Base-by-base conservation (phyloP, 1,139 yeast genomes). In the Scheffersomyces parashehatae region DNA sequence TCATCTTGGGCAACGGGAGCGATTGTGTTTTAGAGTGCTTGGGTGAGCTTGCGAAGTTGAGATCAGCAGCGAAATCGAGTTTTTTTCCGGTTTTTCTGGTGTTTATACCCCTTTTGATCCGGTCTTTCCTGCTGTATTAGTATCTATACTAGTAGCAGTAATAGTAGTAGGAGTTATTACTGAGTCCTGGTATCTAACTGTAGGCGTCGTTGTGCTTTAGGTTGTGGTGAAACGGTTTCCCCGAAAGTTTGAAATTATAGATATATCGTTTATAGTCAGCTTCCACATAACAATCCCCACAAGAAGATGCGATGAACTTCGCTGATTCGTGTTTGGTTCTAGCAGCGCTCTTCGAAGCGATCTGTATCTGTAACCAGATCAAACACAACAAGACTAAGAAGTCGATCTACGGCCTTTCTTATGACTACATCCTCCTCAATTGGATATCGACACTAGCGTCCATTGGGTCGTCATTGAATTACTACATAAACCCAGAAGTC, bases 341-440 rank as follows among this genome's bases (percentile, higher is more conserved):
- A 14, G 37, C 42, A 15, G 29, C 12, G 28, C 24, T 31, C 28
- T 35, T 35, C 6, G 46, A 41, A 28, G 13, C 41, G 3, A 32
- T 28, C 10, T 39, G 49, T 10, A 30, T 42, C 8, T 24, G 29
- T 29, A 38, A 44, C 4, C 71, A 63, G 44, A 43, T 57, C 12
- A 51, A 49, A 11, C 47, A 52, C 38, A 59, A 57, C 37, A 56
- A 56, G 40, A 37, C 38, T 7, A 54, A 51, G 33, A 55, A 53
- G 35, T 60, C 69, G 3, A 53, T 68, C 11, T 47, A 52, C 35
- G 69, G 70, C 0, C 35, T 67, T 8, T 68, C 74, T 2, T 65
- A 50, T 45, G 73, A 69, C 45, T 53, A 50, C 30, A 39, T 53
- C 3, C 11, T 57, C 2, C 44, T 63, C 11, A 46, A 53, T 5